Conservation (phyloP, 306 rosid species). For the Heteromeles arbutifolia region DNA sequence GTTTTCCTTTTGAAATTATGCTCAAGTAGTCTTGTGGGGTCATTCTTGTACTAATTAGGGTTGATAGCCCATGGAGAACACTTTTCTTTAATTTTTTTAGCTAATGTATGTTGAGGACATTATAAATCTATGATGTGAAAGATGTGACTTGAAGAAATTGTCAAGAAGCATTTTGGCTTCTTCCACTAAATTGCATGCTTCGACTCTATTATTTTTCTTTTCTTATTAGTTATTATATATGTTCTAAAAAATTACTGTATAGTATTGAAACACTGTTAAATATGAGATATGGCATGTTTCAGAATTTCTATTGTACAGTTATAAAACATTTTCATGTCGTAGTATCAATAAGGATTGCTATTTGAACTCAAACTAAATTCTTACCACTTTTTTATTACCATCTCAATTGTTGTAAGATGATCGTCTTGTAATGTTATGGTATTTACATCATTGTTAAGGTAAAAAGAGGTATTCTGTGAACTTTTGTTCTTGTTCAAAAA, state of each 20-base stretch:
- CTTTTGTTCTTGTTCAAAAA: background rate
- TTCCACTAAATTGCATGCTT: background rate
- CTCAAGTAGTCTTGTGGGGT: background rate
- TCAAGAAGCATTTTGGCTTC: background rate
- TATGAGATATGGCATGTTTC: too few species aligned
- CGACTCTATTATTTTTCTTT: background rate
- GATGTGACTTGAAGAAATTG: conserved; percentile 16
- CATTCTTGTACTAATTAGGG: background rate
- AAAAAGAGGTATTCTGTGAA: background rate
- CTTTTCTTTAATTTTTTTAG: background rate
- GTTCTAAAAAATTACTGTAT: background rate
- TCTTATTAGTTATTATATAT: background rate
- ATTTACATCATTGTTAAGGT: background rate
- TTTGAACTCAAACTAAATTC: too few species aligned
- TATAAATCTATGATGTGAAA: conserved; percentile 11
- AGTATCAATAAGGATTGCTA: too few species aligned
- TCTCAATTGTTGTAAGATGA: too few species aligned
- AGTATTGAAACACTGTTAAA: too few species aligned
- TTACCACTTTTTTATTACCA: too few species aligned
- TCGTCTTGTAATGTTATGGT: too few species aligned
- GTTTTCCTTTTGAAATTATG: too few species aligned
- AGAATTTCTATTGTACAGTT: too few species aligned
- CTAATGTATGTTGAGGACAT: background rate
- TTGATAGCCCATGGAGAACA: conserved; percentile 6
- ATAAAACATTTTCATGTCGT: too few species aligned